Evolutionary conservation across 352 stramenopile species (phyloP), one percentile per base, ranked within the genome.

Genomic region (Peronospora belbahrii): DNA sequence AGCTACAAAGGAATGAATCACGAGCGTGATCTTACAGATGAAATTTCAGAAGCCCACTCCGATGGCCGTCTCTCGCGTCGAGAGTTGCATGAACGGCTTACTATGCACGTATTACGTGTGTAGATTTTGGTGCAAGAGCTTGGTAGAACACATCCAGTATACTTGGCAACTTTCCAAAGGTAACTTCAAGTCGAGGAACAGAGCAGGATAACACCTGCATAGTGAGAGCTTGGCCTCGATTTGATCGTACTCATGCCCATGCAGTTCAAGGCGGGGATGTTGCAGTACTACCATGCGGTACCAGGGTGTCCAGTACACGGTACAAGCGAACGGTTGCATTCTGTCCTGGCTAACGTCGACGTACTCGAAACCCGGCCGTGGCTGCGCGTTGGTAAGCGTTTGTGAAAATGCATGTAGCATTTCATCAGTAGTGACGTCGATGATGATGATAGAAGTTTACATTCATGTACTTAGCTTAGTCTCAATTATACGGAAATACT

Each of bases 121-220:
- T 46, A 45, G 47, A 60, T 60, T 60, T 39, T 56, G 38, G 52
- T 61, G 52, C 52, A 61, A 49, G 45, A 46, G 44, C 28, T 56
- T n/a, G n/a, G 48, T 49, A 41, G 40, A 19, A 42, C 48, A 51
- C 48, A 24, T 57, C 49, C 49, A 57, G 46, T 48, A 45, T 24
- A 10, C 18, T 15, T 24, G 52, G 36, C 42, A n/a, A n/a, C n/a
- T n/a, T n/a, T 52, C 41, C 42, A 43, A 35, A 49, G 32, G 44
- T 48, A 59, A 53, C 54, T 63, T 63, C 48, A 63, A 63, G 41
- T 62, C 48, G 42, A 56, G 46, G 46, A 52, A 56, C 52, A 61
- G 52, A 61, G 52, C 52, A 52, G 47, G 52, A 61, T 40, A 48
- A 32, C 50, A 61, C 40, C 45, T 55, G 38, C 37, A 20, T 44